Percentiles rank a stretch among this genome's conserved stretches.
Evolutionary conservation across 1,139 yeast genomes (phyloP).

Genomic region (Magnusiomyces suaveolens): DNA sequence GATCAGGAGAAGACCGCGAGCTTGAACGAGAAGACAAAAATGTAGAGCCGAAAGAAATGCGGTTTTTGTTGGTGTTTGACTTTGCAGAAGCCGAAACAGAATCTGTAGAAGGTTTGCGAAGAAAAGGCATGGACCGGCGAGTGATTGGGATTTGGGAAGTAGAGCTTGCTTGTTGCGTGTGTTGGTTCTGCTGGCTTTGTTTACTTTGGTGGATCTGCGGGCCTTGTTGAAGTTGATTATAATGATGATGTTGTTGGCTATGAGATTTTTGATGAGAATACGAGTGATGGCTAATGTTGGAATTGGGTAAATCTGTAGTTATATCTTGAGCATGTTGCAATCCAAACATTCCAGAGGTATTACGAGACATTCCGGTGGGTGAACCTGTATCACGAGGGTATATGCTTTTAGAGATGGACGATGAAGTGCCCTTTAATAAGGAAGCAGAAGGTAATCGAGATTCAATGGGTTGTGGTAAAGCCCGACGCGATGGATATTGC

Average conservation of each 20-base stretch:
- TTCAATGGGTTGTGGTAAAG: too few relatives aligned
- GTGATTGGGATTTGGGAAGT: too few relatives aligned
- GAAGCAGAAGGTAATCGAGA: too few relatives aligned
- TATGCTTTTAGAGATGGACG: too few relatives aligned
- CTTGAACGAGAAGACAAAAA: too few relatives aligned
- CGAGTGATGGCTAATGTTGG: too few relatives aligned
- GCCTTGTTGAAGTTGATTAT: background rate
- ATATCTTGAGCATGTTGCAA: background rate
- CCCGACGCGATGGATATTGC: too few relatives aligned
- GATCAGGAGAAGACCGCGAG: constrained; percentile 13
- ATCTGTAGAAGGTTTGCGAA: background rate
- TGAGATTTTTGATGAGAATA: background rate
- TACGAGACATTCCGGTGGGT: background rate
- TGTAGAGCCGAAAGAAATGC: too few relatives aligned
- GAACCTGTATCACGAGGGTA: too few relatives aligned
- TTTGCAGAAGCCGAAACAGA: background rate
- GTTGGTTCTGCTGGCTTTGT: background rate
- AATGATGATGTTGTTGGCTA: background rate
- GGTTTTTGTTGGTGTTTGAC: too few relatives aligned
- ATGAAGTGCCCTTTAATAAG: too few relatives aligned
- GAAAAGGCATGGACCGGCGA: background rate
- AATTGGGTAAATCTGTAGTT: background rate
- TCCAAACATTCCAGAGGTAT: background rate
- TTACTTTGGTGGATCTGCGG: background rate
- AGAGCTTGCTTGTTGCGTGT: too few relatives aligned